phyloP scores from a whole-genome alignment of 495 filamentous ascomycete genomes.

The Aspergillus bridgeri region DNA sequence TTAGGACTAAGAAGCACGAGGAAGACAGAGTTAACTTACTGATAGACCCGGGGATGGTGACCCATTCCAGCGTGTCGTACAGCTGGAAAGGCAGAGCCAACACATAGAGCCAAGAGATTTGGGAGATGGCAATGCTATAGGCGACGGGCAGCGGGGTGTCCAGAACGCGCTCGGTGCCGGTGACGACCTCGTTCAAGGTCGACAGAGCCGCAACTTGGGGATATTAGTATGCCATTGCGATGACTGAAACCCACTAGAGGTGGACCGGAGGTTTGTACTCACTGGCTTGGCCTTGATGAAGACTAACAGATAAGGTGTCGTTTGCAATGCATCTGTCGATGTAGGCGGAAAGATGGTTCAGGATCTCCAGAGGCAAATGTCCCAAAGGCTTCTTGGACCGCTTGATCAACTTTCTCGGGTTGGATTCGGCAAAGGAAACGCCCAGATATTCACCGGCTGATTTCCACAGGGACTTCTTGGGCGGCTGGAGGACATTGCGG shows the following conservation, averaged over 20 bases:
- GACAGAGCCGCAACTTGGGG: constrained; percentile 32
- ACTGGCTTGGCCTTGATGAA: constrained; percentile 46
- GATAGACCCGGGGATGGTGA: constrained; percentile 82
- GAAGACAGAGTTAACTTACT: constrained; percentile 32
- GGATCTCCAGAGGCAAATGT: constrained; percentile 74
- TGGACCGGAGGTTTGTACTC: constrained; percentile 9
- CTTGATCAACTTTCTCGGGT: constrained; percentile 71
- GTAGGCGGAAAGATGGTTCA: constrained; percentile 67
- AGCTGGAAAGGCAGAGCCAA: constrained; percentile 83
- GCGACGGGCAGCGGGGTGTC: constrained; percentile 81
- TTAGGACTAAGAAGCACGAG: constrained; percentile 1
- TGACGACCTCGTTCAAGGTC: constrained; percentile 68
- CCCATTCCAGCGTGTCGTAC: constrained; percentile 56
- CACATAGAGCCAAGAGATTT: constrained; percentile 87
- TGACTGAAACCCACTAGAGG: background rate
- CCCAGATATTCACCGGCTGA: constrained; percentile 65
- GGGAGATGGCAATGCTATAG: constrained; percentile 80
- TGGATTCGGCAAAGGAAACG: constrained; percentile 64
- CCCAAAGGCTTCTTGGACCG: constrained; percentile 60
- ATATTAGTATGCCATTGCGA: background rate
- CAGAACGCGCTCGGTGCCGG: constrained; percentile 74
- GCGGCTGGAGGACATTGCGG: constrained; percentile 39
- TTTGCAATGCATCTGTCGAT: constrained; percentile 54
- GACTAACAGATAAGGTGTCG: constrained; percentile 49
- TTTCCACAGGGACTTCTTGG: constrained; percentile 55